These are phyloP conservation scores for Trichoderma aggressivum DNA, from an alignment of 2,329 filamentous ascomycete genomes.

Conservation along the genomic window DNA sequence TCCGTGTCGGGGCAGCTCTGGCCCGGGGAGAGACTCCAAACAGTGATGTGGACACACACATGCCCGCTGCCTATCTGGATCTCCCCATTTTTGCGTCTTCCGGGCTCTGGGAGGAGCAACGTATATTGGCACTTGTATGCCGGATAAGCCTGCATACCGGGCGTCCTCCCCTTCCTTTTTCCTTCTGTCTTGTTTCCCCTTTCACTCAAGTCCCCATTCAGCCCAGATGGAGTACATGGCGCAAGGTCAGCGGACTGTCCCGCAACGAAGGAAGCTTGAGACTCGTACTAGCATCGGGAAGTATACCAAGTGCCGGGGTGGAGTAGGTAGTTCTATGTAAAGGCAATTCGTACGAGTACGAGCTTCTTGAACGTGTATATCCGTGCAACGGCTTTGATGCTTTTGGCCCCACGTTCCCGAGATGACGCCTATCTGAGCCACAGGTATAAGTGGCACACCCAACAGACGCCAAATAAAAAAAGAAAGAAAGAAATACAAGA, in stretches of 20 bases:
- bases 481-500: neutral
- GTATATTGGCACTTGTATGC: neutral
- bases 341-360: neutral
- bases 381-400: neutral
- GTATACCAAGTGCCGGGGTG: conserved; percentile 1
- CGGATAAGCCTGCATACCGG: neutral
- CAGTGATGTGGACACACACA: conserved; percentile 1
- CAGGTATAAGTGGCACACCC: neutral
- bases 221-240: conserved; percentile 11
- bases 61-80: neutral
- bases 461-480: neutral
- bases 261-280: conserved; percentile 3
- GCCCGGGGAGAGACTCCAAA: neutral
- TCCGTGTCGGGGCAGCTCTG: conserved; percentile 1
- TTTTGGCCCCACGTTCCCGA: neutral
- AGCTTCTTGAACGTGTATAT: neutral
- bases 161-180: neutral
- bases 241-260: conserved; percentile 2
- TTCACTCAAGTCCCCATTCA: neutral
- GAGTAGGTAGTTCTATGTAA: neutral
- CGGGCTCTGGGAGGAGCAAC: neutral
- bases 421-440: neutral
- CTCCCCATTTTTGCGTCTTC: neutral
- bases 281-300: neutral
- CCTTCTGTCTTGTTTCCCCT: neutral